Evolutionary conservation across 1,284 basidiomycete species (phyloP).

Genomic region (Apiotrichum gamsii): DNA sequence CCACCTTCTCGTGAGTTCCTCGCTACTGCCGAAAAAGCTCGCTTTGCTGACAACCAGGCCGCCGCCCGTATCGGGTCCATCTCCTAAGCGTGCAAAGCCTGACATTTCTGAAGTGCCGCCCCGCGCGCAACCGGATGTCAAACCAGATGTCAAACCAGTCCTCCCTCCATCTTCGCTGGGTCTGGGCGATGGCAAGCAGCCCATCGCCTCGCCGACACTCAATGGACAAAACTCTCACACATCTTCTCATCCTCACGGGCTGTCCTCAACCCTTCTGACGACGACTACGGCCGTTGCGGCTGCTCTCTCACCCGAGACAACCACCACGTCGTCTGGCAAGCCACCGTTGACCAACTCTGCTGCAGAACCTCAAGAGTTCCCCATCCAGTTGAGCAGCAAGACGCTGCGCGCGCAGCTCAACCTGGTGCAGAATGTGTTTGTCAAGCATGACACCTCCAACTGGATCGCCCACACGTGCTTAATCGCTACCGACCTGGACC

Average conservation of each 20-base stretch:
- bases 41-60: slow-evolving; percentile 2
- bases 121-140: no score
- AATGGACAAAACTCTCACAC: slow-evolving; percentile 6
- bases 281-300: no score
- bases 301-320: no score
- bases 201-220: neutral
- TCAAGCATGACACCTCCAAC: slow-evolving; percentile 35
- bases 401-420: slow-evolving; percentile 31
- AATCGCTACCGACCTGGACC: slow-evolving; percentile 39
- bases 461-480: slow-evolving; percentile 45
- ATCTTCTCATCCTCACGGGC: no score
- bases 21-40: no score
- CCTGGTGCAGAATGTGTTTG: slow-evolving; percentile 29
- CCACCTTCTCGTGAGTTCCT: slow-evolving; percentile 1
- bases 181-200: no score
- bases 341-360: slow-evolving; percentile 30
- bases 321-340: slow-evolving; percentile 2
- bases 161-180: no score
- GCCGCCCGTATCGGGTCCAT: neutral
- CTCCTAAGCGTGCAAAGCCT: slow-evolving; percentile 14
- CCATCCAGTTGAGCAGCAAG: slow-evolving; percentile 28
- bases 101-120: slow-evolving; percentile 11
- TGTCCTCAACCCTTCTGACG: slow-evolving; percentile 27
- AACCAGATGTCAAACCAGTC: neutral
- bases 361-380: slow-evolving; percentile 28